phyloP scores from a whole-genome alignment of 768 basidiomycete species.

The Boletus rubescentipes region DNA sequence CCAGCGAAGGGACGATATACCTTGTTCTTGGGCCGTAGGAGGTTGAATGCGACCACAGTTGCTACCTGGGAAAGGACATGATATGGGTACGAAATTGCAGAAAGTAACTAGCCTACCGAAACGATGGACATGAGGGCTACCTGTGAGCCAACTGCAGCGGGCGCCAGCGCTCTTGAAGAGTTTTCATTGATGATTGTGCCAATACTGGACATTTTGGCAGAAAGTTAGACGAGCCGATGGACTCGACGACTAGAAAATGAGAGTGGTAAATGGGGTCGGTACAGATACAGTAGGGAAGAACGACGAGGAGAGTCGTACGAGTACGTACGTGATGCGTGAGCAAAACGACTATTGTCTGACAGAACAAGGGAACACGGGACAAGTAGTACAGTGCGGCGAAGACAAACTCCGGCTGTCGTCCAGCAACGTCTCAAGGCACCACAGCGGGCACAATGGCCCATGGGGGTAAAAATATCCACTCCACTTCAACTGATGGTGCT shows the following conservation, averaged over 20 bases:
- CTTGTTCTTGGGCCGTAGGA: slow-evolving; percentile 89
- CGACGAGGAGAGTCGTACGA: neutral
- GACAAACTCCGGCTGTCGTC: too few relatives aligned
- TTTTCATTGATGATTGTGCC: slow-evolving; percentile 35
- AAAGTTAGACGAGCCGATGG: slow-evolving; percentile 16
- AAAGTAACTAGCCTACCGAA: slow-evolving; percentile 51
- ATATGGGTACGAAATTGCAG: neutral
- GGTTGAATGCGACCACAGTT: slow-evolving; percentile 76
- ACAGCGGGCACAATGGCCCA: too few relatives aligned
- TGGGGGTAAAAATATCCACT: too few relatives aligned
- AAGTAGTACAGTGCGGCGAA: too few relatives aligned
- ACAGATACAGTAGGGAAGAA: slow-evolving; percentile 5
- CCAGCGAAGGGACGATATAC: slow-evolving; percentile 34
- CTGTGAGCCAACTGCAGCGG: slow-evolving; percentile 78
- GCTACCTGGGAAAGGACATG: slow-evolving; percentile 42
- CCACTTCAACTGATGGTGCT: too few relatives aligned
- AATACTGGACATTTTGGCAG: slow-evolving; percentile 32
- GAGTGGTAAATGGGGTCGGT: slow-evolving; percentile 19
- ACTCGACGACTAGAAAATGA: slow-evolving; percentile 21
- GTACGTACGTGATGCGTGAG: neutral
- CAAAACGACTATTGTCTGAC: neutral
- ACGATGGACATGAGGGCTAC: slow-evolving; percentile 69
- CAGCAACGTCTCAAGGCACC: too few relatives aligned
- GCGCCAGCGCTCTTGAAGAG: slow-evolving; percentile 64
- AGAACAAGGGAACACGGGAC: too few relatives aligned